phyloP scores from a whole-genome alignment of 2,329 filamentous ascomycete genomes.

The Hypoxylon sp. region DNA sequence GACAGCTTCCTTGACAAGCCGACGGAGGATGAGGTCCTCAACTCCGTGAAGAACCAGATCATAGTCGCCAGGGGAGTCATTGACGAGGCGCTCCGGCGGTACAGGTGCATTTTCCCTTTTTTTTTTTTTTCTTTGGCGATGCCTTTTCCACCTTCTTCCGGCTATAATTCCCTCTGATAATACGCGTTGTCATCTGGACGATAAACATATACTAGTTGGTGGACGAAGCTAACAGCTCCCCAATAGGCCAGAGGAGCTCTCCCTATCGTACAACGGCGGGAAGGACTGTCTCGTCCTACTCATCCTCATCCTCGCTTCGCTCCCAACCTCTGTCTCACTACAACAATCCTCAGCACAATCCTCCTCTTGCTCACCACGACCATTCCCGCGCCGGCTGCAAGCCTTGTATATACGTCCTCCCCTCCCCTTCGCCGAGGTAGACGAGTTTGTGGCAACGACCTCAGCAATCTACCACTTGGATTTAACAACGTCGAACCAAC shows the following conservation, averaged over 20 bases:
- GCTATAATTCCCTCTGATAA: background rate
- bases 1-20: constrained; percentile 75
- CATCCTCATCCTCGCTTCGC: constrained; percentile 82
- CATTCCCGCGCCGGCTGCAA: constrained; percentile 70
- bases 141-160: constrained; percentile 11
- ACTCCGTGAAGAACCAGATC: constrained; percentile 80
- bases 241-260: constrained; percentile 79
- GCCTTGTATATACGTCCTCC: constrained; percentile 90
- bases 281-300: constrained; percentile 97
- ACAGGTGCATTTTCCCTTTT: constrained; percentile 68
- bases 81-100: constrained; percentile 79
- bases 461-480: constrained; percentile 80
- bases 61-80: constrained; percentile 80
- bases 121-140: background rate
- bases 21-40: constrained; percentile 69
- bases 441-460: constrained; percentile 82
- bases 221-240: constrained; percentile 10
- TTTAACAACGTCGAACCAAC: constrained; percentile 79
- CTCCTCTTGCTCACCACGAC: constrained; percentile 38
- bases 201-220: constrained; percentile 11
- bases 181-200: constrained; percentile 10
- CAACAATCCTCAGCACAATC: constrained; percentile 42
- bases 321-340: constrained; percentile 59
- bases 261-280: constrained; percentile 96
- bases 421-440: constrained; percentile 88